Evolutionary conservation across 78 protist genomes (phyloP).

Genomic region (Dictyostelium capitatum): DNA sequence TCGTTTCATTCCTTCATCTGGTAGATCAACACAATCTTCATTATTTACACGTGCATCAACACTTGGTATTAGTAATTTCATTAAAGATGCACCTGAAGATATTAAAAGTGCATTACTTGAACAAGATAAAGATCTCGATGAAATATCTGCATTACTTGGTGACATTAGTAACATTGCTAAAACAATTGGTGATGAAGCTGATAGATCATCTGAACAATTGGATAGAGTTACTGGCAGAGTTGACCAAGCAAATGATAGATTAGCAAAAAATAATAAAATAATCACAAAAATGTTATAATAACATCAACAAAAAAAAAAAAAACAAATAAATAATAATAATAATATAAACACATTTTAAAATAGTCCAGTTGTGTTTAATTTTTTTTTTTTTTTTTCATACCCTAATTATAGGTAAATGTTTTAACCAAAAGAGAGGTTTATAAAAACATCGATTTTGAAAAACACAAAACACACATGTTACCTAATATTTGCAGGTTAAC

Average conservation of each 20-base stretch:
- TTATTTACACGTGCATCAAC: slow-evolving; percentile 41
- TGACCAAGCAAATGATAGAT: slow-evolving; percentile 60
- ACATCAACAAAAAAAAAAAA: neutral
- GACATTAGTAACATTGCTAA: slow-evolving; percentile 79
- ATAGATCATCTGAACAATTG: slow-evolving; percentile 62
- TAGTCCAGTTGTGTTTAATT: too few species aligned
- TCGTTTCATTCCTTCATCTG: slow-evolving; percentile 32
- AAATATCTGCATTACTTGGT: slow-evolving; percentile 64
- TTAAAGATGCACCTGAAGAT: slow-evolving; percentile 67
- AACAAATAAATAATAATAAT: neutral
- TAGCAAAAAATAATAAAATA: slow-evolving; percentile 37
- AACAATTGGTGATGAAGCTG: slow-evolving; percentile 81
- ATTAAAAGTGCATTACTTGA: slow-evolving; percentile 25
- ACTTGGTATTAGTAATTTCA: slow-evolving; percentile 20
- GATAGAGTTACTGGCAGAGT: slow-evolving; percentile 50
- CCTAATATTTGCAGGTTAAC: too few species aligned
- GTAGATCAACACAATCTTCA: slow-evolving; percentile 14
- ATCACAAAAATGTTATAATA: slow-evolving; percentile 73
- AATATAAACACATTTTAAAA: too few species aligned
- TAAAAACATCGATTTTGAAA: too few species aligned
- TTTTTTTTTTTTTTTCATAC: too few species aligned
- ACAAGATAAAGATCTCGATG: slow-evolving; percentile 84
- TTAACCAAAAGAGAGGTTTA: too few species aligned
- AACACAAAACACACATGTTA: too few species aligned
- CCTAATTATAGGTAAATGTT: too few species aligned